Conservation (phyloP, 805 yeast species). For the Kodamaea lidongshanica region DNA sequence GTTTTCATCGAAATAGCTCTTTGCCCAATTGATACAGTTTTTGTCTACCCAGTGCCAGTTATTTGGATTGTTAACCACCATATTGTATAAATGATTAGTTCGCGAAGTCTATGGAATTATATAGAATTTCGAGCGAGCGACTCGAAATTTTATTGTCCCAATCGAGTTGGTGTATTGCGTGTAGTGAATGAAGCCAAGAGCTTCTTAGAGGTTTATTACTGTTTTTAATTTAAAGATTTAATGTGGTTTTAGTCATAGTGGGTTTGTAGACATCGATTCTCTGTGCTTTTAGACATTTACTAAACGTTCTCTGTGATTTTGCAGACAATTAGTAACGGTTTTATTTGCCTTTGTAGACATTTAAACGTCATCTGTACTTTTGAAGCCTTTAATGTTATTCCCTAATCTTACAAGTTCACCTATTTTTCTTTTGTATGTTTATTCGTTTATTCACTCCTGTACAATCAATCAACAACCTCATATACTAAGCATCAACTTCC, state of each 20-base stretch:
- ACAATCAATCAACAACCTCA: neutral
- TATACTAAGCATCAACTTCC: slow-evolving; percentile 36
- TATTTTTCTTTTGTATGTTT: neutral
- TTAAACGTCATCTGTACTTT: slow-evolving; percentile 1
- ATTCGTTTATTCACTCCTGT: neutral
- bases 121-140: neutral
- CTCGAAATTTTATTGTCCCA: neutral
- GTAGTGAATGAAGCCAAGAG: too few relatives aligned
- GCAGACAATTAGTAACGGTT: too few relatives aligned
- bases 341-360: neutral
- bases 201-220: too few relatives aligned
- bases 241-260: too few relatives aligned
- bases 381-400: neutral
- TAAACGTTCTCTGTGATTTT: too few relatives aligned
- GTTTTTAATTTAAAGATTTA: too few relatives aligned
- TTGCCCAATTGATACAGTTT: slow-evolving; percentile 91
- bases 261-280: too few relatives aligned
- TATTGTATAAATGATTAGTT: slow-evolving; percentile 19
- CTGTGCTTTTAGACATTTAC: too few relatives aligned
- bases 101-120: neutral
- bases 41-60: slow-evolving; percentile 99
- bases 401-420: neutral
- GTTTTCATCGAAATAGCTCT: slow-evolving; percentile 60
- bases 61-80: slow-evolving; percentile 96
- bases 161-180: neutral